Conservation (phyloP, 768 basidiomycete genomes). For the Podaxis sp. region DNA sequence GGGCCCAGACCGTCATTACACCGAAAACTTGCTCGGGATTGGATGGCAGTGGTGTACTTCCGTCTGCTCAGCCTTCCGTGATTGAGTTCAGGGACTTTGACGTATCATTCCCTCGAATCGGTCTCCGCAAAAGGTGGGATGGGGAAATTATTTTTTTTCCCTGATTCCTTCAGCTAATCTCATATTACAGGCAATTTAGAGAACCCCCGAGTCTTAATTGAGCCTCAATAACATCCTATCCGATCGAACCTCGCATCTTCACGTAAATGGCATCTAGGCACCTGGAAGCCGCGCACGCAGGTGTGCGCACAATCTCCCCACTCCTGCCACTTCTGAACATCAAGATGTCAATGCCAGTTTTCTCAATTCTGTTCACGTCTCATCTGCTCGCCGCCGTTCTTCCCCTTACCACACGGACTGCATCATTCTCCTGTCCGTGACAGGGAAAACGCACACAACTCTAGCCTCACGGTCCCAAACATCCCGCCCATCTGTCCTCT, state of each 20-base stretch:
- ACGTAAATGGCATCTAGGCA: constrained; percentile 11
- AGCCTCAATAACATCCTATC: constrained; percentile 10
- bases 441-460: not conserved
- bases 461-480: not conserved
- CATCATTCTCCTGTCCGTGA: not conserved
- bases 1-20: constrained; percentile 2
- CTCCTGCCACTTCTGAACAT: constrained; percentile 5
- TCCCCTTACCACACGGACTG: constrained; percentile 1
- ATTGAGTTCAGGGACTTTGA: not conserved
- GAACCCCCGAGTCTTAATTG: constrained; percentile 8
- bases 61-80: not conserved
- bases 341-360: constrained; percentile 10
- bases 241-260: constrained; percentile 13
- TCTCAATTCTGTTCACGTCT: not conserved
- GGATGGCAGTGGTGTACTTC: constrained; percentile 4
- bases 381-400: not conserved
- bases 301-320: constrained; percentile 12
- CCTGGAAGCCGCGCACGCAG: constrained; percentile 7
- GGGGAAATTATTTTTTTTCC: constrained; percentile 5
- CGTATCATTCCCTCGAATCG: constrained; percentile 13
- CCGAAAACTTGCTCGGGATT: not conserved
- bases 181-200: not conserved
- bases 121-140: constrained; percentile 20
- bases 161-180: constrained; percentile 6
- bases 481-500: not conserved